Evolutionary conservation across 805 yeast species (phyloP), one percentile per base, ranked within the genome.

Genomic region (Candida bentonensis): DNA sequence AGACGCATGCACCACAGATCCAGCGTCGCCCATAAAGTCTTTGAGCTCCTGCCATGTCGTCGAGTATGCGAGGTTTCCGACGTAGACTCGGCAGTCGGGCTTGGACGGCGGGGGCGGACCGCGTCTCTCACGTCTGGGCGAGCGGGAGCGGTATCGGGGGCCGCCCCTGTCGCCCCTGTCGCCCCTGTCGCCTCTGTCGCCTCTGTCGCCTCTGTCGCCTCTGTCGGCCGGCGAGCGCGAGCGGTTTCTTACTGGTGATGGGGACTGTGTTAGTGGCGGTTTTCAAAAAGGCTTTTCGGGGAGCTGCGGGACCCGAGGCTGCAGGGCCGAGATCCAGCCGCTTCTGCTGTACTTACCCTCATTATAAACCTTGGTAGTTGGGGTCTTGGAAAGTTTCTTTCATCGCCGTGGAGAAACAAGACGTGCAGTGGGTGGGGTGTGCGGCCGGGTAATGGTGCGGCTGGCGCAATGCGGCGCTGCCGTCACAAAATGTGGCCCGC

Each of bases 1-100:
- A 60, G 87, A 96, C 2, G 95, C 94, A 50, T 84, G 73, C 20
- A 79, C 70, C 44, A 87, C 81, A 23, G 69, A 73, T 39, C 87
- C 87, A 33, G 72, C 72, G 49, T 59, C 56, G 27, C 57, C 46
- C 64, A 62, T 61, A 46, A 61, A 59, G 25, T 62, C 66, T 49
- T 63, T 61, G 40, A 65, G 50, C 22, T 67, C 61, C 42, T 53
- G 56, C 69, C 69, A 65, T 25, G 52, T 52, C 40, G 61, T 63
- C 36, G 56, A 59, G 47, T 63, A 66, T 27, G 68, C 49, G 45
- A 66, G 51, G 49, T 70, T 67, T 43, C 70, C 69, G 27, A 66
- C 67, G 51, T 63, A 63, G 43, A 68, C 68, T 25, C 72, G 63
- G 23, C 64, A 58, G 44, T 66, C 68, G 45, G 68, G 67, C 40